phyloP scores from a whole-genome alignment of 179 eudicot genomes.

The Beta macrorhiza region DNA sequence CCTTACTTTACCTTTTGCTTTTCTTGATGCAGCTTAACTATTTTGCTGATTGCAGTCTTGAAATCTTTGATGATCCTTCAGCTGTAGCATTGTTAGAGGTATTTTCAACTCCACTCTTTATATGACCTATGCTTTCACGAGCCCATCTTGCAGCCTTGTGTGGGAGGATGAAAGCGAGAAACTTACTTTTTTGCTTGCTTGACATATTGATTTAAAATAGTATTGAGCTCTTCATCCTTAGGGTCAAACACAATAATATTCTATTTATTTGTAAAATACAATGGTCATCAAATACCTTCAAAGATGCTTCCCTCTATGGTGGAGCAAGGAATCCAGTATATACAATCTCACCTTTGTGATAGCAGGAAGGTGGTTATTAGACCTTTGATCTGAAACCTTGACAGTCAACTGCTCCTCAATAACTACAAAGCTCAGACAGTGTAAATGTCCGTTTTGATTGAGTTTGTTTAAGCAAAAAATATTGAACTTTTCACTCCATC shows the following conservation, averaged over 20 bases:
- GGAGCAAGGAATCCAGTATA: background rate
- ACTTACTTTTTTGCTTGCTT: background rate
- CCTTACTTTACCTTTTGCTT: slow-evolving; percentile 22
- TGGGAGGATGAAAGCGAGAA: background rate
- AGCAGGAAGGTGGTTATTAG: no score
- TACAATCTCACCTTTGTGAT: no score
- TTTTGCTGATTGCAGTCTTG: slow-evolving; percentile 86
- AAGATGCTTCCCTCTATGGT: background rate
- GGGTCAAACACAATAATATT: background rate
- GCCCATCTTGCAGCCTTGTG: background rate
- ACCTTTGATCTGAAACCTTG: no score
- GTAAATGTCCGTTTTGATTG: no score
- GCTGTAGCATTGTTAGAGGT: slow-evolving; percentile 86
- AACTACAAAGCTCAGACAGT: no score
- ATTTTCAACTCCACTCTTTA: slow-evolving; percentile 17
- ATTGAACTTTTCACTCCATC: no score
- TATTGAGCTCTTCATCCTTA: background rate
- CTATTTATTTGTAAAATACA: background rate
- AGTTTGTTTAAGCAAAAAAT: no score
- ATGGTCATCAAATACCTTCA: background rate
- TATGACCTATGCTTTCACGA: background rate
- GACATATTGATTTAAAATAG: background rate
- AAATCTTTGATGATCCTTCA: slow-evolving; percentile 89
- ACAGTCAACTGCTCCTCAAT: no score
- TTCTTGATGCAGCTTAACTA: slow-evolving; percentile 72